Percentiles rank a stretch among this genome's conserved stretches.
Conservation (phyloP, 2,329 filamentous ascomycete genomes). For the Pseudohalonectria lignicola region DNA sequence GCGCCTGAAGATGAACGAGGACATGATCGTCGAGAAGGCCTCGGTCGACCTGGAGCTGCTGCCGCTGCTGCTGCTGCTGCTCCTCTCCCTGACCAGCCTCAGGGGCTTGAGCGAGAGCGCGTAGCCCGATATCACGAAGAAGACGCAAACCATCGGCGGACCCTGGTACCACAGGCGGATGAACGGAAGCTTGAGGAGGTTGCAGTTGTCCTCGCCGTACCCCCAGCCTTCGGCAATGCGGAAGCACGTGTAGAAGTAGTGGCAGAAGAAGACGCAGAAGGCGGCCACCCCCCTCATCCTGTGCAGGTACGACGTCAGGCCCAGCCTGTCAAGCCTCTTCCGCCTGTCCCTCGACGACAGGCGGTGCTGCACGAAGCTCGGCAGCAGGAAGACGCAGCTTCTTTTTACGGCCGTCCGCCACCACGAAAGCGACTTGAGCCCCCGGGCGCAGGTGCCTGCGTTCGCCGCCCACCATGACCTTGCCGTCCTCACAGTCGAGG, state of each 20-base stretch:
- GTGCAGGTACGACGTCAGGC: constrained; percentile 46
- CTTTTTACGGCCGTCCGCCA: constrained; percentile 26
- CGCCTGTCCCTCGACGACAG: constrained; percentile 20
- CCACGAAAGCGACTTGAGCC: constrained; percentile 5
- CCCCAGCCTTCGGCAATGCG: constrained; percentile 39
- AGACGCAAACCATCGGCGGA: constrained; percentile 46
- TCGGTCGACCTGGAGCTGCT: constrained; percentile 8
- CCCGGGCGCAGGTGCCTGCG: background rate
- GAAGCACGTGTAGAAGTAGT: constrained; percentile 43
- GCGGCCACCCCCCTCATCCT: constrained; percentile 46
- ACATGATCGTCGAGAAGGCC: constrained; percentile 31
- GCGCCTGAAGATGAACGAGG: constrained; percentile 40
- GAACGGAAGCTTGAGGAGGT: constrained; percentile 40
- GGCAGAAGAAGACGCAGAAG: constrained; percentile 45
- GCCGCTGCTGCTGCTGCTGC: background rate
- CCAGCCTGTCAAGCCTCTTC: constrained; percentile 20
- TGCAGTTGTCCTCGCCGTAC: constrained; percentile 28
- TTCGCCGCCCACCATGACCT: background rate
- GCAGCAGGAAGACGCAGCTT: constrained; percentile 32
- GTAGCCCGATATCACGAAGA: constrained; percentile 53
- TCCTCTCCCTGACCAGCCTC: constrained; percentile 21
- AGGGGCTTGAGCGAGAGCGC: constrained; percentile 43
- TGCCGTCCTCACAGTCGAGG: constrained; percentile 1
- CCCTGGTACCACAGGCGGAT: constrained; percentile 43
- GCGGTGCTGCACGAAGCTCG: constrained; percentile 38